A percentile compares a stretch with the other conserved stretches of the same genome.
These are phyloP conservation scores for Kazachstania africana DNA, from an alignment of 805 yeast genomes.

Conservation along the genomic window DNA sequence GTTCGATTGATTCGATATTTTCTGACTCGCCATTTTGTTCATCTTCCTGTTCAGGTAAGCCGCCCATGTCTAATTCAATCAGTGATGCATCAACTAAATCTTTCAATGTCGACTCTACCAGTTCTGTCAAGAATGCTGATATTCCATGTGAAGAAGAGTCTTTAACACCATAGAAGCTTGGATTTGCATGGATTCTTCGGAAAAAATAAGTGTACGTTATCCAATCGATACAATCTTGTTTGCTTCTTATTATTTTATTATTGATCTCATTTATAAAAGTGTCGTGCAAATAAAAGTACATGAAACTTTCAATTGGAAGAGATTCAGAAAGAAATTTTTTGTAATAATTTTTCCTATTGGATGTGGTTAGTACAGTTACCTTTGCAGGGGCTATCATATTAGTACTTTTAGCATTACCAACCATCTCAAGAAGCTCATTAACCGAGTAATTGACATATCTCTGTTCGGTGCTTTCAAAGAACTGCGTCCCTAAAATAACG, in stretches of 20 bases:
- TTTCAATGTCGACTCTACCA: conserved; percentile 58
- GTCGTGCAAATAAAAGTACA: conserved; percentile 51
- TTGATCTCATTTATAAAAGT: conserved; percentile 64
- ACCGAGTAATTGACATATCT: conserved; percentile 58
- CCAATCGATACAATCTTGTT: conserved; percentile 89
- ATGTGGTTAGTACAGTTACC: conserved; percentile 46
- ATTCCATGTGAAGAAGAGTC: conserved; percentile 55
- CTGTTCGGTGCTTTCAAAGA: conserved; percentile 63
- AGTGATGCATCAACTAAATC: conserved; percentile 52
- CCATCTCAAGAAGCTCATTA: conserved; percentile 54
- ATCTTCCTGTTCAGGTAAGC: conserved; percentile 14
- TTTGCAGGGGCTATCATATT: conserved; percentile 26
- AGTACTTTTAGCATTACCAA: conserved; percentile 31
- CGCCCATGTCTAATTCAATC: conserved; percentile 41
- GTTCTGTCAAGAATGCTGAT: conserved; percentile 72
- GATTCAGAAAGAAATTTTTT: conserved; percentile 61
- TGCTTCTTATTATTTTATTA: conserved; percentile 44
- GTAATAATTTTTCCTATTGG: conserved; percentile 49
- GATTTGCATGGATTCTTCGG: conserved; percentile 68
- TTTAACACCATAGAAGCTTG: conserved; percentile 75
- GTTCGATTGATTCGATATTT: conserved; percentile 28
- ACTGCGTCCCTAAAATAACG: conserved; percentile 58
- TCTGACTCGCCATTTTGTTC: conserved; percentile 27
- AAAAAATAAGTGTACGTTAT: conserved; percentile 74
- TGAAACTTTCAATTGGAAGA: conserved; percentile 72